Conservation (phyloP, 768 basidiomycete genomes). For the Russula brevipes region DNA sequence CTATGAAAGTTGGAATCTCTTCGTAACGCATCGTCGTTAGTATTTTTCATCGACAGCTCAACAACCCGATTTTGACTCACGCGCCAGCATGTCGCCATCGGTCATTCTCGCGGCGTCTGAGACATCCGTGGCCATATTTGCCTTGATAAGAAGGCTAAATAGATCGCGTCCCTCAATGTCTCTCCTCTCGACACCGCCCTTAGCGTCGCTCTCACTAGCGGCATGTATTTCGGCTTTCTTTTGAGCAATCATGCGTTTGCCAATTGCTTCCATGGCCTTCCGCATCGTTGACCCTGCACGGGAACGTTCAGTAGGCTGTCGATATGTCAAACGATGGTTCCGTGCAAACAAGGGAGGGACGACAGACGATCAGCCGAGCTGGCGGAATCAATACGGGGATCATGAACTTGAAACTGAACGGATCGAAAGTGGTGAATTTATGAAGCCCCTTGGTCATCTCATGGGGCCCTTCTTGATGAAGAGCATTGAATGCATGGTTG, state of each 20-base stretch:
- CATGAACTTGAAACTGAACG: conserved; percentile 14
- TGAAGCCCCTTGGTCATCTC: conserved; percentile 13
- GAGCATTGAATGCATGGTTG: conserved; percentile 14
- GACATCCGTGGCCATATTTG: conserved; percentile 59
- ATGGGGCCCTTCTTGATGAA: conserved; percentile 4
- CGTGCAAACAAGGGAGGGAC: background rate
- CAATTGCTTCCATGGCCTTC: conserved; percentile 28
- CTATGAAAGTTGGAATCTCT: conserved; percentile 60
- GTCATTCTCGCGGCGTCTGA: conserved; percentile 50
- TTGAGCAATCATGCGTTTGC: conserved; percentile 30
- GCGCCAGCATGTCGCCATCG: conserved; percentile 57
- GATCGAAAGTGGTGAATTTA: conserved; percentile 9
- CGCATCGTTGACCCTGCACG: background rate
- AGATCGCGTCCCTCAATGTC: conserved; percentile 45
- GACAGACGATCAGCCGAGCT: conserved; percentile 17
- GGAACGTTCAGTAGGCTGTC: conserved; percentile 13
- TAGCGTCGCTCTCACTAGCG: conserved; percentile 26
- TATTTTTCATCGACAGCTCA: background rate
- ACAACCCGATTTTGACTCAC: conserved; percentile 33
- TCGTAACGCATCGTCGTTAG: conserved; percentile 1
- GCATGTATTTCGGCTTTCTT: conserved; percentile 34
- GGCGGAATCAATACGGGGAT: conserved; percentile 3
- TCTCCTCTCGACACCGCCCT: conserved; percentile 33
- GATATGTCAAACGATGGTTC: background rate
- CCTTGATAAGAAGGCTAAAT: conserved; percentile 53